Base-by-base conservation (phyloP, 202 grass and related monocot genomes). In the Panicum hallii region DNA sequence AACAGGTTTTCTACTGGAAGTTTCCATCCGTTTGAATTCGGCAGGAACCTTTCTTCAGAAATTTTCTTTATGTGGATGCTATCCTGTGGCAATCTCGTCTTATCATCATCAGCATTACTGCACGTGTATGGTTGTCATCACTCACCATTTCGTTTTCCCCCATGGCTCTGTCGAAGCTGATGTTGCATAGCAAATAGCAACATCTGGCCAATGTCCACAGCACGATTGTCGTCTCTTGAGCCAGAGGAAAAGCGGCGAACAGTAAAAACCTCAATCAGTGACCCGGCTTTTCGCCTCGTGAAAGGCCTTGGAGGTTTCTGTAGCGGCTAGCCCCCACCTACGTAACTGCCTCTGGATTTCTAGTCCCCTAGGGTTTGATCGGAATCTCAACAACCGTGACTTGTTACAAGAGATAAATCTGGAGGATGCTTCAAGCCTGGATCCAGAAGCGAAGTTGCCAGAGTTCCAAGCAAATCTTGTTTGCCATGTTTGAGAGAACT, bases 261-360 rank as follows among this genome's bases (percentile, higher is more conserved):
- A 32, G 41, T 55, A 58, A 48, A 48, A 83, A 66, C 77, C 47
- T 77, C 72, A 19, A 80, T 62, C 34, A 55, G 63, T 70, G 71
- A 9, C 26, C 16, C 6, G 77, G 82, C 87, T 47, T 81, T 89
- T 85, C 70, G 82, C 34, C 17, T 44, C 54, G 13, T 76, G 83
- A 82, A 70, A 56, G 62, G 88, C 19, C 26, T 16, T 19, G 36
- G 1, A 6, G 48, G 36, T 22, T 22, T 66, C 23, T 45, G 6
- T 28, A 46, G 47, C 48, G 7, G 23, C n/a, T 57, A 48, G 64
- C n/a, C 87, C 78, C 72, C 36, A 53, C 72, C 77, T 56, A 85
- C 11, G 32, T 20, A 42, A 22, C 6, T 75, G 70, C 54, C 53
- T 60, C 26, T 34, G 16, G 20, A 40, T 72, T 85, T 69, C 9